Evolutionary conservation across 2,329 filamentous ascomycete genomes (phyloP).

Genomic region (Periglandula ipomoeae): DNA sequence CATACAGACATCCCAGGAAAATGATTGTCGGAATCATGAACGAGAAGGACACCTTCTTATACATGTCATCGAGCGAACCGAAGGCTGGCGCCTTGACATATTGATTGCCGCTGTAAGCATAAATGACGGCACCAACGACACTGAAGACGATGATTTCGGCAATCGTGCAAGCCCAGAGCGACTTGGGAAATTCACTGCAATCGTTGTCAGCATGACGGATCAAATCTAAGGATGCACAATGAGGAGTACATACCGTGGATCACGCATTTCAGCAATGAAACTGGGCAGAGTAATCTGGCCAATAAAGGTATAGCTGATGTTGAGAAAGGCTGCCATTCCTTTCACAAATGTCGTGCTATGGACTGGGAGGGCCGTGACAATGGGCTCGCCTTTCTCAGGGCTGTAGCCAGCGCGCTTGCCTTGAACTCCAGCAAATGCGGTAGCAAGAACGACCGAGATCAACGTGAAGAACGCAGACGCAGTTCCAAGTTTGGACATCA

Average conservation of each 20-base stretch:
- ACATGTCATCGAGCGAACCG: constrained; percentile 67
- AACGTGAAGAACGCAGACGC: constrained; percentile 82
- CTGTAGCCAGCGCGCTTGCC: constrained; percentile 61
- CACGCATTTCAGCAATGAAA: constrained; percentile 90
- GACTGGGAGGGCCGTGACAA: constrained; percentile 59
- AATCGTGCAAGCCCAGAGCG: constrained; percentile 83
- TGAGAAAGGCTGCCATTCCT: constrained; percentile 82
- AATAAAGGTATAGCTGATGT: constrained; percentile 94
- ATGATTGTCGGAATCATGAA: constrained; percentile 96
- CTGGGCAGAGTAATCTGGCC: constrained; percentile 89
- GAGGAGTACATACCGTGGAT: constrained; percentile 33
- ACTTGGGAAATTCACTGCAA: constrained; percentile 75
- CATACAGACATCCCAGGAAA: constrained; percentile 85
- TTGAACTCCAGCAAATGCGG: constrained; percentile 73
- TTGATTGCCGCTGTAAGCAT: constrained; percentile 80
- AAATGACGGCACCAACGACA: constrained; percentile 70
- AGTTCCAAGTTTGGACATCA: constrained; percentile 70
- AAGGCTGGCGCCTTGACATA: constrained; percentile 87
- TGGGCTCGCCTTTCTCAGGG: constrained; percentile 48
- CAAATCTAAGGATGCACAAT: no score
- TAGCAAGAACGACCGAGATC: constrained; percentile 74
- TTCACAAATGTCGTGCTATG: constrained; percentile 68
- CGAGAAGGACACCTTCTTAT: constrained; percentile 82
- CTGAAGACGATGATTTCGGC: constrained; percentile 81
- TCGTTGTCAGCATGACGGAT: constrained; percentile 26